A percentile compares a stretch with the other conserved stretches of the same genome.
Conservation (phyloP, 805 yeast genomes). For the Candida golubevii region DNA sequence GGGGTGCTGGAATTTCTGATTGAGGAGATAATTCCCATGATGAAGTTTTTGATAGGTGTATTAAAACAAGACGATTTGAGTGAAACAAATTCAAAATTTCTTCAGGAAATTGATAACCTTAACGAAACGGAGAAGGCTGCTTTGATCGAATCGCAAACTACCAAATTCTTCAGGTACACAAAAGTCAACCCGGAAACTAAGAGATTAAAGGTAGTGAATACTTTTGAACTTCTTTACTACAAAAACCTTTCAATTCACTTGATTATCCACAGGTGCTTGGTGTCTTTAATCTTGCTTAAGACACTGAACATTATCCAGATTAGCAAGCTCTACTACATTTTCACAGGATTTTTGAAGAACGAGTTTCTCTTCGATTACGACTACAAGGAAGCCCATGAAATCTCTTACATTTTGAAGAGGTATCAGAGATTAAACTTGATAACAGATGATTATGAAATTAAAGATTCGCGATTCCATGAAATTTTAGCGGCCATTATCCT, state of each 20-base stretch:
- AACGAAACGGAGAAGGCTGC: conserved; percentile 22
- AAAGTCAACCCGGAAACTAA: conserved; percentile 13
- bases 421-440: conserved; percentile 15
- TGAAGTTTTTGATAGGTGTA: conserved; percentile 23
- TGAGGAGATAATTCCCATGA: conserved; percentile 26
- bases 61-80: conserved; percentile 21
- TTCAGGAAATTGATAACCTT: conserved; percentile 16
- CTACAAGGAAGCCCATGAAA: conserved; percentile 26
- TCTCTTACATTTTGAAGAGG: conserved; percentile 24
- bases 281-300: conserved; percentile 41
- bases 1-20: conserved; percentile 17
- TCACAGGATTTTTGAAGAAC: conserved; percentile 37
- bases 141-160: conserved; percentile 24
- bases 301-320: conserved; percentile 16
- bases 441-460: conserved; percentile 16
- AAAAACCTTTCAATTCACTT: conserved; percentile 55
- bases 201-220: conserved; percentile 34
- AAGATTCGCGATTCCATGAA: conserved; percentile 22
- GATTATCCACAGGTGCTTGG: conserved; percentile 48
- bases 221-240: conserved; percentile 54
- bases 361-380: conserved; percentile 43
- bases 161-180: conserved; percentile 20
- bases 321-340: conserved; percentile 28
- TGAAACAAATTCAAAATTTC: conserved; percentile 21
- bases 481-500: conserved; percentile 26